Conservation (phyloP, 1,284 basidiomycete genomes). For the Amylostereum areolatum region DNA sequence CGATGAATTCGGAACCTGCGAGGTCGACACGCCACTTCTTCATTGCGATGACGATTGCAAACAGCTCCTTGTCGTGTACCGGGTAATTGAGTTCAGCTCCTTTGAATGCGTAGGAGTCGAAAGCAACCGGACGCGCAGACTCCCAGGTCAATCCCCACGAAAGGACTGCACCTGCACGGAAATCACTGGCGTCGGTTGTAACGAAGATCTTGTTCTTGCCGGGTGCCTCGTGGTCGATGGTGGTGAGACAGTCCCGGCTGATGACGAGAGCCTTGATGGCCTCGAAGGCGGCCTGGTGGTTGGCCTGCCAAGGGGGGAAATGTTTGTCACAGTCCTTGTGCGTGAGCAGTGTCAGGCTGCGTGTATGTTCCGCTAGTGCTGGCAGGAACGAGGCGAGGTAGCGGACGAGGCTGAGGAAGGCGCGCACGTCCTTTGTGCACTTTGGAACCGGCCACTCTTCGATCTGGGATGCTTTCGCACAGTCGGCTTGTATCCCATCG, state of each 20-base stretch:
- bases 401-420: constrained; percentile 29
- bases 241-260: constrained; percentile 20
- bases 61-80: constrained; percentile 21
- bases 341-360: constrained; percentile 25
- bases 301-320: constrained; percentile 24
- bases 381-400: constrained; percentile 31
- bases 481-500: constrained; percentile 26
- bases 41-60: constrained; percentile 28
- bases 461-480: constrained; percentile 23
- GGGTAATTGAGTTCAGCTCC: constrained; percentile 29
- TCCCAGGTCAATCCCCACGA: constrained; percentile 14
- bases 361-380: constrained; percentile 22
- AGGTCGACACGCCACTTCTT: constrained; percentile 29
- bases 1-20: constrained; percentile 22
- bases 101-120: constrained; percentile 15
- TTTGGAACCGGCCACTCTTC: constrained; percentile 25
- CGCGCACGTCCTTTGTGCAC: constrained; percentile 20
- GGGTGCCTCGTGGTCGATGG: constrained; percentile 24
- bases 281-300: constrained; percentile 29
- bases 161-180: constrained; percentile 18
- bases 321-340: constrained; percentile 16
- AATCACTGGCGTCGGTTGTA: constrained; percentile 19
- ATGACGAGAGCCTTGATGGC: constrained; percentile 28
- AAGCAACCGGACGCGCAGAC: constrained; percentile 13
- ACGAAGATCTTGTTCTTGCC: constrained; percentile 21